phyloP scores from a whole-genome alignment of 768 basidiomycete genomes.

The Amanita exitialis region DNA sequence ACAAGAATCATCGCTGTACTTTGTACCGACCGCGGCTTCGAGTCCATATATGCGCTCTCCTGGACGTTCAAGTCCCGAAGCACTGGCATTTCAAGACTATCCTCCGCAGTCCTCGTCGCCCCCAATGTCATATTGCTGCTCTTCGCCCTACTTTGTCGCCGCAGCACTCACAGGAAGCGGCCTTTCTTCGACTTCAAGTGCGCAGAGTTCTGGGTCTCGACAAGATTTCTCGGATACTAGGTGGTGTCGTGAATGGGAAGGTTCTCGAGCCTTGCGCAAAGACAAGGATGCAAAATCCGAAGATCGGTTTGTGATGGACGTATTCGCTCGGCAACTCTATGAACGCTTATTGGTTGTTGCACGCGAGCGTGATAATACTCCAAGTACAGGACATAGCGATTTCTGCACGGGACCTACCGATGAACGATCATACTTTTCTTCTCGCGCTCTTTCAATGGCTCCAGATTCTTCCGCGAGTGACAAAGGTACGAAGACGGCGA shows the following conservation, averaged over 20 bases:
- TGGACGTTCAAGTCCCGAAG: neutral
- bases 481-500: neutral
- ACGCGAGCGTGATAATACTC: neutral
- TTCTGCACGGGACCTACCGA: neutral
- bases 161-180: neutral
- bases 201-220: neutral
- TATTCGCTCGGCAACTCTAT: neutral
- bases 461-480: neutral
- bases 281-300: neutral
- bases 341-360: slow-evolving; percentile 2
- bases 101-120: slow-evolving; percentile 4
- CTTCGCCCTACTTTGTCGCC: neutral
- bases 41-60: slow-evolving; percentile 6
- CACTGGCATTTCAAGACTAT: neutral
- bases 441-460: neutral
- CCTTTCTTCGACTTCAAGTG: neutral
- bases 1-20: neutral
- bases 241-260: neutral
- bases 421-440: neutral
- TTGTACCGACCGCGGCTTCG: neutral
- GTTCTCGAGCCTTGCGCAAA: neutral
- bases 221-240: neutral
- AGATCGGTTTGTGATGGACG: neutral
- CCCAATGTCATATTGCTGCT: neutral
- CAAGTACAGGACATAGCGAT: neutral